A percentile compares a stretch with the other conserved stretches of the same genome.
Evolutionary conservation across 1,139 yeast species (phyloP).

Genomic region (Trichomonascaceae sp.): DNA sequence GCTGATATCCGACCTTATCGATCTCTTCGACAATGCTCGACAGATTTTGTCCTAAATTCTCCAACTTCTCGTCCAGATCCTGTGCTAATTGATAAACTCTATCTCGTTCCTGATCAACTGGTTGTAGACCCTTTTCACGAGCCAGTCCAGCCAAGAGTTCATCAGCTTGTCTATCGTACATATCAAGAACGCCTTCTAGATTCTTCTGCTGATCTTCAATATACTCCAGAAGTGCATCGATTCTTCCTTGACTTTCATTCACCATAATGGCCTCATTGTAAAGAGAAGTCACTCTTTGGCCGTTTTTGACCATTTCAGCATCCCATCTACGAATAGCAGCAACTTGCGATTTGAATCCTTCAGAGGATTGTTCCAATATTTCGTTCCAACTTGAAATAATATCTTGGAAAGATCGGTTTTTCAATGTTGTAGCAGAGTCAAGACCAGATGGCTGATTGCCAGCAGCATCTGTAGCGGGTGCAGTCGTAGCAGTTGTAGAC

Average conservation of each 20-base stretch:
- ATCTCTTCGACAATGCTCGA: conserved; percentile 76
- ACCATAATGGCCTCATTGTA: conserved; percentile 76
- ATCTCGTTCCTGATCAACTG: conserved; percentile 77
- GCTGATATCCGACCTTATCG: conserved; percentile 77
- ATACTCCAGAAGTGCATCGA: conserved; percentile 81
- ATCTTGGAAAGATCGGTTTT: conserved; percentile 89
- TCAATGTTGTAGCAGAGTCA: conserved; percentile 49
- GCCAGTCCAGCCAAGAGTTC: conserved; percentile 30
- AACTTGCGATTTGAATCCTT: conserved; percentile 73
- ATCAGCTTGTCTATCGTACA: conserved; percentile 83
- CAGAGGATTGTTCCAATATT: conserved; percentile 67
- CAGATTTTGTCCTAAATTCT: conserved; percentile 67
- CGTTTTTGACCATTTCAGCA: conserved; percentile 71
- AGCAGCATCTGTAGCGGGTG: conserved; percentile 21
- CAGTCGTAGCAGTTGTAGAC: conserved; percentile 22
- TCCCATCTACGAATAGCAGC: conserved; percentile 80
- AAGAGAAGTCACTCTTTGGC: conserved; percentile 73
- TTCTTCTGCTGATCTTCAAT: conserved; percentile 93
- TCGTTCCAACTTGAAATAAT: conserved; percentile 89
- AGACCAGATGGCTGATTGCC: conserved; percentile 37
- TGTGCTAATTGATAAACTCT: conserved; percentile 89
- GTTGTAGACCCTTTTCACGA: conserved; percentile 36
- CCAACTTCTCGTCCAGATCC: conserved; percentile 73
- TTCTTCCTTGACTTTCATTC: conserved; percentile 75
- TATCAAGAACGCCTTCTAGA: conserved; percentile 71